Conservation (phyloP, 352 stramenopile species). For the Globisporangium cystogenes region DNA sequence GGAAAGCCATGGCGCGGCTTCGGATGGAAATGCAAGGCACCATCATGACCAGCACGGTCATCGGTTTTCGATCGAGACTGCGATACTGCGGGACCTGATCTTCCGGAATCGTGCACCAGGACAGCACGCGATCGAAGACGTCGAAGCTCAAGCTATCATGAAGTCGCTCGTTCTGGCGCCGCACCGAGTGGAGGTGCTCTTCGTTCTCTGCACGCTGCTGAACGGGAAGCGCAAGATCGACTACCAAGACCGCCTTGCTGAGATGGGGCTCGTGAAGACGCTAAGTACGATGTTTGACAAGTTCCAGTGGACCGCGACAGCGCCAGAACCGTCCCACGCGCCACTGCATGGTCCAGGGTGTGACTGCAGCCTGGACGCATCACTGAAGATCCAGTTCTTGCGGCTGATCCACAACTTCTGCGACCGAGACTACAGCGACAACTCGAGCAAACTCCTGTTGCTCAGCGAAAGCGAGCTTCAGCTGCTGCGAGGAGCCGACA, state of each 20-base stretch:
- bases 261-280: conserved; percentile 87
- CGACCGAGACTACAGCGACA: conserved; percentile 90
- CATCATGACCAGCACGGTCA: conserved; percentile 25
- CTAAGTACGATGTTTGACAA: conserved; percentile 94
- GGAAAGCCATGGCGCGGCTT: background rate
- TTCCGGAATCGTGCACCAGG: conserved; percentile 54
- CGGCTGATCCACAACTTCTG: conserved; percentile 96
- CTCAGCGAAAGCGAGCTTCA: conserved; percentile 63
- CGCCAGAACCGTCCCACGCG: conserved; percentile 35
- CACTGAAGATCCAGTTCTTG: conserved; percentile 95
- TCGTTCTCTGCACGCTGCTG: conserved; percentile 95
- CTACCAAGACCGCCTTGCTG: conserved; percentile 84
- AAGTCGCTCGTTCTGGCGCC: conserved; percentile 90
- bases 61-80: conserved; percentile 56
- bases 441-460: conserved; percentile 74
- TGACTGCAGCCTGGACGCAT: conserved; percentile 94
- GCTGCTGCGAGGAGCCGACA: conserved; percentile 39
- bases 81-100: conserved; percentile 69
- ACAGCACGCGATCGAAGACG: conserved; percentile 53
- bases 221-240: conserved; percentile 93
- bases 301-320: conserved; percentile 78
- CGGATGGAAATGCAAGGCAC: conserved; percentile 10
- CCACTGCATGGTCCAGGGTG: conserved; percentile 81
- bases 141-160: conserved; percentile 84
- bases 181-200: conserved; percentile 95